These are phyloP conservation scores for Hermanozyma aechmeae DNA, from an alignment of 805 yeast genomes.

Conservation along the genomic window DNA sequence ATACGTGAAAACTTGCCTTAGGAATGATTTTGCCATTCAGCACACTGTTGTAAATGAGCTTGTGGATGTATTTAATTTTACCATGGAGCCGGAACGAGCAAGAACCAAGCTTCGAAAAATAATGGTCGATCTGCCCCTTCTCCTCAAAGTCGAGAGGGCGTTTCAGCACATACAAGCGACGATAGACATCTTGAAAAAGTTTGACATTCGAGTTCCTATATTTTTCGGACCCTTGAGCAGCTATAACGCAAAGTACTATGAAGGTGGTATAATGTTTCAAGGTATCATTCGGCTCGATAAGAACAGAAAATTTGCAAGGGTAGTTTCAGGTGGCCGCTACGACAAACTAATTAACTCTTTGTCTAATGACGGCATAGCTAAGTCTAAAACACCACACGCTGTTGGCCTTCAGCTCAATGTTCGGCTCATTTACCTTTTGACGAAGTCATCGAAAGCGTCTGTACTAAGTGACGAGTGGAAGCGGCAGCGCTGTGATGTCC, in stretches of 20 bases:
- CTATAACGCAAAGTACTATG: slow-evolving; percentile 71
- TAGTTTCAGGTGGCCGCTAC: slow-evolving; percentile 94
- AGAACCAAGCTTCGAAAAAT: slow-evolving; percentile 52
- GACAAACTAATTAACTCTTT: slow-evolving; percentile 63
- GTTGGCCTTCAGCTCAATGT: slow-evolving; percentile 83
- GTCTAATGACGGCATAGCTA: slow-evolving; percentile 36
- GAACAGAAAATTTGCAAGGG: slow-evolving; percentile 32
- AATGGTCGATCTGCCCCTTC: slow-evolving; percentile 65
- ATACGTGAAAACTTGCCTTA: slow-evolving; percentile 37
- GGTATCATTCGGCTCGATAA: slow-evolving; percentile 59
- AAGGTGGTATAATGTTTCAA: slow-evolving; percentile 82
- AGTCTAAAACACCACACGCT: slow-evolving; percentile 33
- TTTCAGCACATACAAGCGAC: slow-evolving; percentile 56
- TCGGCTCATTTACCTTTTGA: slow-evolving; percentile 23
- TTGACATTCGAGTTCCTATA: slow-evolving; percentile 52
- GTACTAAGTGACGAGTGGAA: slow-evolving; percentile 12
- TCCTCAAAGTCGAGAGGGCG: slow-evolving; percentile 53
- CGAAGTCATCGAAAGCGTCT: neutral
- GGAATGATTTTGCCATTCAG: slow-evolving; percentile 60
- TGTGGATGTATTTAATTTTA: slow-evolving; percentile 65
- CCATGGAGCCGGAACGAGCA: slow-evolving; percentile 58
- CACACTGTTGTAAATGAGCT: slow-evolving; percentile 77
- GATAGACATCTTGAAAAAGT: slow-evolving; percentile 38
- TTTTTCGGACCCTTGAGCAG: slow-evolving; percentile 76
- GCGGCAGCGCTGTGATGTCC: slow-evolving; percentile 66